Evolutionary conservation across 164 flowering plant species (phyloP).

Genomic region (Magnolia changhungtana): DNA sequence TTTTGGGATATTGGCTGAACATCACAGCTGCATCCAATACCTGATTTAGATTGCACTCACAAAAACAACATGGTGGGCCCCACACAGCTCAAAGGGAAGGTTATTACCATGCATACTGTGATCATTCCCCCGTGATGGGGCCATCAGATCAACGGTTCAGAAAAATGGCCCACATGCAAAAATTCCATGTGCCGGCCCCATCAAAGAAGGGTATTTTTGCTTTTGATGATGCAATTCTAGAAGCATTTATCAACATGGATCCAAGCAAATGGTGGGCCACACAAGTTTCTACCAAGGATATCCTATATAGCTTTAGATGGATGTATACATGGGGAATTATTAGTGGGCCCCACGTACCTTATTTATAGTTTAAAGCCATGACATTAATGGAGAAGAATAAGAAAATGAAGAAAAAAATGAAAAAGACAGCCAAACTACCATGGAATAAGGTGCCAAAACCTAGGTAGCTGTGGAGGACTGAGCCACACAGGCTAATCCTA

Average conservation of each 20-base stretch:
- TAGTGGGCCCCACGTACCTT: neutral
- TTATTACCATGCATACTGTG: no score
- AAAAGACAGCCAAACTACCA: neutral
- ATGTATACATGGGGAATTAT: neutral
- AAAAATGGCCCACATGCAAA: no score
- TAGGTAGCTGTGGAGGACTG: neutral
- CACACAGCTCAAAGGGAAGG: no score
- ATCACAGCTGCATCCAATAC: no score
- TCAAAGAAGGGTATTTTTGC: neutral
- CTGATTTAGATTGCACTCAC: no score
- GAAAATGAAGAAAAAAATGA: neutral
- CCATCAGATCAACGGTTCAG: no score
- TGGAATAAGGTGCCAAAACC: neutral
- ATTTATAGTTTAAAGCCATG: neutral
- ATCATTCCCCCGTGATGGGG: no score
- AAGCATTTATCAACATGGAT: neutral
- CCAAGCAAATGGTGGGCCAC: neutral
- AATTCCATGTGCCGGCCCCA: no score
- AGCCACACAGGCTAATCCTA: neutral
- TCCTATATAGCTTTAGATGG: neutral
- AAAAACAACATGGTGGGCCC: no score
- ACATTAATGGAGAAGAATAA: neutral
- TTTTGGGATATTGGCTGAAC: no score
- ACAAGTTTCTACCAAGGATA: neutral
- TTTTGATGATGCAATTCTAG: neutral